A percentile compares a stretch with the other conserved stretches of the same genome.
phyloP scores from a whole-genome alignment of 345 rosid genomes.

The Populus davidiana region DNA sequence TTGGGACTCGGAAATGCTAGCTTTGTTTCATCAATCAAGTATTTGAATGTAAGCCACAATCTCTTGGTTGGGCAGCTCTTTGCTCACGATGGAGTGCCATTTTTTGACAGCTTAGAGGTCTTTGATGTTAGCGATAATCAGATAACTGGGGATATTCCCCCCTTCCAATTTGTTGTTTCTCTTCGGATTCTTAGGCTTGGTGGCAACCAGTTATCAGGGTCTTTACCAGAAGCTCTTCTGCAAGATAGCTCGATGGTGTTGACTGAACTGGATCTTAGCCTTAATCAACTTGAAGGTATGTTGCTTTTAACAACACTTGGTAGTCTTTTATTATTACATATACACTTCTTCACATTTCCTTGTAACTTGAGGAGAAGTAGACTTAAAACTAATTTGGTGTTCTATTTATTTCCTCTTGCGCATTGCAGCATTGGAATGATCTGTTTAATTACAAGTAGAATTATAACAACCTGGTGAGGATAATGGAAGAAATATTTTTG shows the following conservation, averaged over 20 bases:
- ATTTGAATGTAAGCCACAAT: slow-evolving; percentile 64
- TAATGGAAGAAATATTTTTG: too few relatives aligned
- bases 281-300: slow-evolving; percentile 74
- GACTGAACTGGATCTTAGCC: slow-evolving; percentile 82
- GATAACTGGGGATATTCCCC: slow-evolving; percentile 61
- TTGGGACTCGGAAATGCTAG: slow-evolving; percentile 54
- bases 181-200: slow-evolving; percentile 67
- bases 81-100: slow-evolving; percentile 75
- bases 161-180: slow-evolving; percentile 75
- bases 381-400: background rate
- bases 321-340: background rate
- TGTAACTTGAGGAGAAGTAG: background rate
- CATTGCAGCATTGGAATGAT: background rate
- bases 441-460: too few relatives aligned
- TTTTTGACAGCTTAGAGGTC: slow-evolving; percentile 79
- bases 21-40: slow-evolving; percentile 61
- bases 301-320: background rate
- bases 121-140: slow-evolving; percentile 80
- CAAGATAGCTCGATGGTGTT: slow-evolving; percentile 74
- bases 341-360: background rate
- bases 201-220: slow-evolving; percentile 63
- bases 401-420: background rate
- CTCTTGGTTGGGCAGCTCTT: slow-evolving; percentile 60
- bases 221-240: slow-evolving; percentile 59
- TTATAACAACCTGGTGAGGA: too few relatives aligned